Evolutionary conservation across 2,329 filamentous ascomycete species (phyloP).

Genomic region (Penicillium sp.): DNA sequence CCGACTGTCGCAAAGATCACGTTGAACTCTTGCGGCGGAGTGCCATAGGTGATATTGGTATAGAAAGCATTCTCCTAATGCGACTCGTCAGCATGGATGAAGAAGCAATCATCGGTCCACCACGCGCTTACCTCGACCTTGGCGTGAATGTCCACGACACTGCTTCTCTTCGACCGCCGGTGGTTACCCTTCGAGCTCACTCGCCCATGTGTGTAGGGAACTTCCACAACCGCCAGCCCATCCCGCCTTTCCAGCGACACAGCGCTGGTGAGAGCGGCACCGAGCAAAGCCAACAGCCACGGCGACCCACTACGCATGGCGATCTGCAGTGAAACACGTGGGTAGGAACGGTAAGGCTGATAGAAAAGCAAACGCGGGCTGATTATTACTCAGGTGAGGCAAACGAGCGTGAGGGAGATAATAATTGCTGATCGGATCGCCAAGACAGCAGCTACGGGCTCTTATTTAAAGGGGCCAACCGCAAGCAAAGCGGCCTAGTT

Average conservation of each 20-base stretch:
- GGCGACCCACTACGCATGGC: constrained; percentile 10
- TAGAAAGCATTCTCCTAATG: not conserved
- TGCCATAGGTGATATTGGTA: constrained; percentile 6
- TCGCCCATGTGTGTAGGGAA: constrained; percentile 3
- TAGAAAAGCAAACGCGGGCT: too few relatives aligned
- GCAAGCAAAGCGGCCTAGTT: too few relatives aligned
- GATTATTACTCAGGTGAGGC: too few relatives aligned
- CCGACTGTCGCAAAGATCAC: not conserved
- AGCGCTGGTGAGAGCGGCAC: constrained; percentile 3
- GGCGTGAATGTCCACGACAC: not conserved
- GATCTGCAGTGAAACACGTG: too few relatives aligned
- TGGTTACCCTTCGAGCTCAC: not conserved
- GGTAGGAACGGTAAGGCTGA: too few relatives aligned
- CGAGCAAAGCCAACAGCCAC: constrained; percentile 9
- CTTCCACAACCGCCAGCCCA: constrained; percentile 6
- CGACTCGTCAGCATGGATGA: not conserved
- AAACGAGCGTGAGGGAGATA: too few relatives aligned
- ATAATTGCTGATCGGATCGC: too few relatives aligned
- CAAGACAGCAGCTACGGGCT: too few relatives aligned
- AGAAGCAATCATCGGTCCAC: not conserved
- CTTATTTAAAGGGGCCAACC: too few relatives aligned
- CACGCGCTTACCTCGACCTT: not conserved
- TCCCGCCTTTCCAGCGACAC: constrained; percentile 10
- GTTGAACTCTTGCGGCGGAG: constrained; percentile 1
- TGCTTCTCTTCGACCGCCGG: constrained; percentile 3